Percentiles rank a stretch among this genome's conserved stretches.
Conservation (phyloP, 2,329 filamentous ascomycete genomes). For the Pseudogymnoascus sp. region DNA sequence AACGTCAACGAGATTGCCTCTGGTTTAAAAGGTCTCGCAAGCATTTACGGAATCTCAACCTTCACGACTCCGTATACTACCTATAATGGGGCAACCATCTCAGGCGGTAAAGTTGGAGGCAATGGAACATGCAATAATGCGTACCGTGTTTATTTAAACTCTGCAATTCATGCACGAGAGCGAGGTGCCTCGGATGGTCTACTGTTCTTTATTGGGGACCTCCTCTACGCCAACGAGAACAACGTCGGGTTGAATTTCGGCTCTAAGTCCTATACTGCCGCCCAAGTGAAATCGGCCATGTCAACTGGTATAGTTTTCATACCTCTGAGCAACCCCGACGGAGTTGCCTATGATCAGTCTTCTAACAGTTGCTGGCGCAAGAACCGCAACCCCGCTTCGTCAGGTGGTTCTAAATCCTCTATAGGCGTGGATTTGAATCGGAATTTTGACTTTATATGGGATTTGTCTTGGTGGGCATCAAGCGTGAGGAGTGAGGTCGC, state of each 20-base stretch:
- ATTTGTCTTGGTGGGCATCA: constrained; percentile 38
- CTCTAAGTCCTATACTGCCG: constrained; percentile 40
- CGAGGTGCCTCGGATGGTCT: constrained; percentile 47
- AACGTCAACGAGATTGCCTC: constrained; percentile 34
- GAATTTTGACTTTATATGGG: constrained; percentile 51
- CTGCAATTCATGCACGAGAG: constrained; percentile 49
- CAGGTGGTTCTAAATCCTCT: constrained; percentile 22
- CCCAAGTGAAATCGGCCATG: constrained; percentile 43
- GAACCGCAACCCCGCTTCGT: constrained; percentile 41
- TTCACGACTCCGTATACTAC: constrained; percentile 36
- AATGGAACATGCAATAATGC: constrained; percentile 31
- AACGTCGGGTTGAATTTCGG: constrained; percentile 44
- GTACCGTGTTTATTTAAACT: constrained; percentile 44
- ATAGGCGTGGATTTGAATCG: constrained; percentile 46
- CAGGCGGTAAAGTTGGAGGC: constrained; percentile 36
- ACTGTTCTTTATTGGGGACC: constrained; percentile 48
- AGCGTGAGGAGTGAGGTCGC: constrained; percentile 32
- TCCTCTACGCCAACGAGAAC: constrained; percentile 43
- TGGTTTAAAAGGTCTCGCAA: constrained; percentile 33
- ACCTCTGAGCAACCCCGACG: constrained; percentile 46
- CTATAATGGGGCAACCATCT: constrained; percentile 32
- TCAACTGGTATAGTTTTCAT: constrained; percentile 45
- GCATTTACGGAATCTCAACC: constrained; percentile 31
- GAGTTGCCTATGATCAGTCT: constrained; percentile 42
- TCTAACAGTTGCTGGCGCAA: constrained; percentile 46